These are phyloP conservation scores for Elongisporangium anandrum DNA, from an alignment of 352 stramenopile species.

Conservation along the genomic window DNA sequence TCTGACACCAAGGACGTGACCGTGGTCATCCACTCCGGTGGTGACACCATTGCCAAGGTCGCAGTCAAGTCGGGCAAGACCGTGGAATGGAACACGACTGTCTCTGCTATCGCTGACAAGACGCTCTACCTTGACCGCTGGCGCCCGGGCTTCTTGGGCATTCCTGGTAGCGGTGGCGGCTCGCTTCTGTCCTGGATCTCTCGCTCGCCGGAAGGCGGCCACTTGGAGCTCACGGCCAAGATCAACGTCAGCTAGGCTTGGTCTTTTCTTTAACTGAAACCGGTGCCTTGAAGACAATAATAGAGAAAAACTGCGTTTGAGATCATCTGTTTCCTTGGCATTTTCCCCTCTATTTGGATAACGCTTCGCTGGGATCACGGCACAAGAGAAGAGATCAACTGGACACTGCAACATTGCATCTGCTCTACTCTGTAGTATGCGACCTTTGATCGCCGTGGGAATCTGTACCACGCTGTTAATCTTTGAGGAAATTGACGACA, in stretches of 20 bases:
- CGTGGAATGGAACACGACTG: slow-evolving; percentile 13
- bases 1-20: slow-evolving; percentile 13
- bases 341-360: not conserved
- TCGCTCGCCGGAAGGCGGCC: slow-evolving; percentile 17
- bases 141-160: slow-evolving; percentile 22
- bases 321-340: not conserved
- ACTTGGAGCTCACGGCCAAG: slow-evolving; percentile 30
- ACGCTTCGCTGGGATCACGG: not conserved
- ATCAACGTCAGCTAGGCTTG: slow-evolving; percentile 35
- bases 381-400: no score
- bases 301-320: not conserved
- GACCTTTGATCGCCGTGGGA: not conserved
- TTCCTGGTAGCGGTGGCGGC: slow-evolving; percentile 30
- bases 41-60: slow-evolving; percentile 14
- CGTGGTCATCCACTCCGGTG: slow-evolving; percentile 23
- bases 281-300: not conserved
- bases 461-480: not conserved
- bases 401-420: no score
- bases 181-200: slow-evolving; percentile 18
- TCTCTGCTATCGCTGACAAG: slow-evolving; percentile 21
- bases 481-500: not conserved
- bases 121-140: slow-evolving; percentile 39
- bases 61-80: slow-evolving; percentile 13
- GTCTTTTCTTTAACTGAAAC: not conserved
- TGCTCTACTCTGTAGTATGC: no score